Evolutionary conservation across 306 rosid species (phyloP), one percentile per base, ranked within the genome.

Genomic region (Alnus glutinosa): DNA sequence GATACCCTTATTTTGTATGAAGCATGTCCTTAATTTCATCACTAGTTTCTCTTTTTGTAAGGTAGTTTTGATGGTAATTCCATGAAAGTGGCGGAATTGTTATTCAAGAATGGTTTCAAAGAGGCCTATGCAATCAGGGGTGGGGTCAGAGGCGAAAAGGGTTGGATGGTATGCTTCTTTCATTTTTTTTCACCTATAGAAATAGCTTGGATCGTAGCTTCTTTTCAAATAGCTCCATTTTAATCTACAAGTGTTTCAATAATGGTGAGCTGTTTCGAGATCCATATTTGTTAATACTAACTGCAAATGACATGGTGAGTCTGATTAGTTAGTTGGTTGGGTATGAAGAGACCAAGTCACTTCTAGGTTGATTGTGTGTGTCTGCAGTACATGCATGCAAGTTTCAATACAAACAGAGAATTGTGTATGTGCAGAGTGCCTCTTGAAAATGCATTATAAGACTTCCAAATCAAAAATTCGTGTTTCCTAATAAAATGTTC

Each of bases 61-160:
- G 96, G 92, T 89, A 94, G 98, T 92, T 91, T 93, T 74, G 98
- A 95, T 74, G 98, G 89, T 58, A 88, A 93, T 90, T 93, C 99
- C 84, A 70, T 93, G 92, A 85, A 90, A 81, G 99, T 86, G 87
- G 97, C 97, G 0, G 92, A 93, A 83, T 82, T 95, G 57, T 88
- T 95, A 75, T 89, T 90, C 89, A 93, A 95, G 87, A 89, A 88
- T 80, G 97, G 98, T 72, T 93, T 93, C 88, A 91, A 93, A 80
- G 99, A 88, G 82, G 92, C 90, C 66, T 95, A 88, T 80, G 99
- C 96, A 36, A 87, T 95, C 84, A 95, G 81, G 87, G 98, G 92
- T 73, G 99, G 98, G 57, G 90, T 93, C 73, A 86, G 93, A 83
- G 99, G 97, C 36, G 81, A 82, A 70, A 84, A 91, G 76, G 96